Percentiles rank a stretch among this genome's conserved stretches.
phyloP scores from a whole-genome alignment of 495 filamentous ascomycete species.

The Neurospora sp. region DNA sequence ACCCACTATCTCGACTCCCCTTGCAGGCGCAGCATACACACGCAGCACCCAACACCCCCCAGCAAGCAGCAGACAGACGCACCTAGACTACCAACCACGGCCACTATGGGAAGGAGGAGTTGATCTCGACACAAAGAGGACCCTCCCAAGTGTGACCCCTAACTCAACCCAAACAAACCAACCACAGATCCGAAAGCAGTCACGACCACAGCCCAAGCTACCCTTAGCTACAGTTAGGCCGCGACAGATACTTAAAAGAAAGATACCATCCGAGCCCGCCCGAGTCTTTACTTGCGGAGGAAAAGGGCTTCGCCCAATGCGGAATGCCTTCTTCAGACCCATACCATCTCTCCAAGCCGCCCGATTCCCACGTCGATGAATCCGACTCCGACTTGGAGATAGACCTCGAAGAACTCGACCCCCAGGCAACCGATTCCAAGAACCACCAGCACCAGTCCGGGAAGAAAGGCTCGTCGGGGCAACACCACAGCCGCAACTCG shows the following conservation, averaged over 20 bases:
- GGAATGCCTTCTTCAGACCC: conserved; percentile 44
- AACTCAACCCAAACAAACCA: neutral
- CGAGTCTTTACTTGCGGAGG: neutral
- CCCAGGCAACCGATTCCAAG: conserved; percentile 22
- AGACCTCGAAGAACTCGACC: conserved; percentile 64
- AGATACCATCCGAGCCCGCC: too few relatives aligned
- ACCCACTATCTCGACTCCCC: neutral
- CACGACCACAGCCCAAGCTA: neutral
- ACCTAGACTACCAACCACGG: neutral
- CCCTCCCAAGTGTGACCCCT: neutral
- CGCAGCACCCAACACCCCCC: neutral
- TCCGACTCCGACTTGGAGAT: conserved; percentile 62
- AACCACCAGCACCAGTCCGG: conserved; percentile 4
- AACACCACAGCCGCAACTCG: conserved; percentile 26
- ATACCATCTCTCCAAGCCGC: conserved; percentile 37
- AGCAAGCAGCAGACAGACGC: neutral
- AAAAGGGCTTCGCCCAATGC: conserved; percentile 24
- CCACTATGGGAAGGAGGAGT: neutral
- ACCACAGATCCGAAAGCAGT: neutral
- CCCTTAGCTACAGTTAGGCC: neutral
- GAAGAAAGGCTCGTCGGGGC: conserved; percentile 28
- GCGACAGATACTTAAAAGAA: too few relatives aligned
- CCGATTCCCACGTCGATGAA: conserved; percentile 41
- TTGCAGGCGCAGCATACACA: neutral
- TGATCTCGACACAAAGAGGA: neutral